Percentiles rank a stretch among this genome's conserved stretches.
Evolutionary conservation across 2,329 filamentous ascomycete species (phyloP).

Genomic region (Leptographium flavum): DNA sequence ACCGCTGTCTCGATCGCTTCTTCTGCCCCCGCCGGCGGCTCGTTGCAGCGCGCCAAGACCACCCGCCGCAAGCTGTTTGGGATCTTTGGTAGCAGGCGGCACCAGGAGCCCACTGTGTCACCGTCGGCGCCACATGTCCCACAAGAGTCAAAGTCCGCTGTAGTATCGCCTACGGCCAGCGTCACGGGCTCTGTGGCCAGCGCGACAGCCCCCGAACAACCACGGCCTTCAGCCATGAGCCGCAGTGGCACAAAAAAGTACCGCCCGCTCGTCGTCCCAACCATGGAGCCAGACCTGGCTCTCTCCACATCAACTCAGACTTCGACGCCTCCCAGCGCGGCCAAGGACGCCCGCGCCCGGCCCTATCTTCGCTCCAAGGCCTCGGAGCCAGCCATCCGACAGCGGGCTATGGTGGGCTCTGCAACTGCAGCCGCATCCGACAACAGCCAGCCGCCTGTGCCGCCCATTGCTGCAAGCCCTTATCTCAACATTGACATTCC

Average conservation of each 20-base stretch:
- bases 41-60: conserved; percentile 29
- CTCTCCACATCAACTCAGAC: conserved; percentile 15
- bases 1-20: not conserved
- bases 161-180: not conserved
- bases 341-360: conserved; percentile 1
- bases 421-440: not conserved
- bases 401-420: not conserved
- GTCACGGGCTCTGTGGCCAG: too few species aligned
- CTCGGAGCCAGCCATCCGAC: conserved; percentile 10
- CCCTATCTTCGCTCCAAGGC: conserved; percentile 10
- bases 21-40: not conserved
- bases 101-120: conserved; percentile 14
- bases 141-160: not conserved
- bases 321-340: not conserved
- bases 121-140: not conserved
- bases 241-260: conserved; percentile 28
- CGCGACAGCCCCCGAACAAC: not conserved
- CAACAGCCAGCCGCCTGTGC: not conserved
- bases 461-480: conserved; percentile 13
- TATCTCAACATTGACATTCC: conserved; percentile 70
- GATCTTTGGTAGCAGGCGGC: conserved; percentile 31
- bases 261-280: conserved; percentile 30
- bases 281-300: conserved; percentile 12
- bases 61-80: conserved; percentile 47
- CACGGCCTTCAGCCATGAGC: conserved; percentile 6